Base-by-base conservation (phyloP, 768 basidiomycete species). In the Lentinula aciculospora region DNA sequence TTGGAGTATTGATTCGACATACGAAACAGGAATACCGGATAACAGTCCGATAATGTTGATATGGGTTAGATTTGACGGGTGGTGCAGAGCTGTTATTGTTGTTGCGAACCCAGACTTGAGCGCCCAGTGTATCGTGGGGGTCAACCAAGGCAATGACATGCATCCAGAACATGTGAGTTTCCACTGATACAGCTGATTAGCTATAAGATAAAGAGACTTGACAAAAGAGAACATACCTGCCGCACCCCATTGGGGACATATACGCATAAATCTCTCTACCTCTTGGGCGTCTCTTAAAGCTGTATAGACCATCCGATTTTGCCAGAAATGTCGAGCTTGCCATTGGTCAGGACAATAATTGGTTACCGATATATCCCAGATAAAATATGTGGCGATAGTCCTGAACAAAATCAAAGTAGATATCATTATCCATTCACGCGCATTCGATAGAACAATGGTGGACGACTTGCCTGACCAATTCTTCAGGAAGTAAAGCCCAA, bases 141-240 rank as follows among this genome's bases (percentile, higher is more conserved):
- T 90, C 88, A 60, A 89, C 71, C 29, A 81, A 67, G 3, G 77
- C 66, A 57, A 81, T 76, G 1, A 84, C 86, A 59, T 86, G 83
- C 60, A 76, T 76, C 88, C 88, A 90, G 66, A 88, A 89, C 17
- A 77, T 68, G 71, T 89, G 88, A 7, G 76, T 74, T 73, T 88
- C 82, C 57, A 90, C 88, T 89, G 64, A 4, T 27, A 31, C 6
- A 47, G 10, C 8, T 37, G 13, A 54, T 32, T 10, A 37, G 27
- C 28, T 4, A 44, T 13, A 5, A 7, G 4, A 28, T 13, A 6
- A 25, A 53, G 12, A 53, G 12, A 37, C 48, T 7, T 32, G 57
- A 29, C 15, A 34, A 50, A 15, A 48, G 56, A 36, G 19, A 49
- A 80, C 86, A 69, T 67, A 88, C 86, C 74, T 53, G 85, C 85